phyloP scores from a whole-genome alignment of 1,284 basidiomycete genomes.

The Microstroma glucosiphilum region DNA sequence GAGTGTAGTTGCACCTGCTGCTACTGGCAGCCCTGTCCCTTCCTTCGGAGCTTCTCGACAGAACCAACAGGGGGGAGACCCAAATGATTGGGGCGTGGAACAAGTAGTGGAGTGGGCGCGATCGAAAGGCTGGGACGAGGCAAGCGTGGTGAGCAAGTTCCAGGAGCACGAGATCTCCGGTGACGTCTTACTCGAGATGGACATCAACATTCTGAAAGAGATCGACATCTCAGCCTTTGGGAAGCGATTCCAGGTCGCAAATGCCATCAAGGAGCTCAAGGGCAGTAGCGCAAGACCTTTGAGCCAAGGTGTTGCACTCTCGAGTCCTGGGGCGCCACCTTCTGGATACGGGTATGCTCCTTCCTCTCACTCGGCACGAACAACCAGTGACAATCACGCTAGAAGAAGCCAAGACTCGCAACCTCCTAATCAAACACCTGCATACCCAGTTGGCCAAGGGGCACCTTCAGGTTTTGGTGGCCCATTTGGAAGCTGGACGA shows the following conservation, averaged over 20 bases:
- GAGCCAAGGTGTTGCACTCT: constrained; percentile 7
- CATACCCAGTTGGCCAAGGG: no score
- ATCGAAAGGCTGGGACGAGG: constrained; percentile 74
- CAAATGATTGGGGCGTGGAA: constrained; percentile 76
- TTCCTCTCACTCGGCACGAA: no score
- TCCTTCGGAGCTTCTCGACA: background rate
- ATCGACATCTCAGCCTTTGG: constrained; percentile 91
- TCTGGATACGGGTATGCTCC: background rate
- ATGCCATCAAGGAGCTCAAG: constrained; percentile 83
- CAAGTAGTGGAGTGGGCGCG: constrained; percentile 86
- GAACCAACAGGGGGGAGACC: constrained; percentile 42
- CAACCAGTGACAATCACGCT: no score
- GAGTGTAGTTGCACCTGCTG: constrained; percentile 1
- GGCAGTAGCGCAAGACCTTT: constrained; percentile 12
- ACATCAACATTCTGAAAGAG: constrained; percentile 87
- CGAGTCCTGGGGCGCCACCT: constrained; percentile 9
- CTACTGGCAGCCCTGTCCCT: constrained; percentile 6
- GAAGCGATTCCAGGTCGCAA: constrained; percentile 84
- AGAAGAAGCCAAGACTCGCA: no score
- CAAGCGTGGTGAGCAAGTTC: constrained; percentile 72
- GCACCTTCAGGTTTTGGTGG: no score
- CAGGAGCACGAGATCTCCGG: constrained; percentile 86
- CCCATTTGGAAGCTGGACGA: no score
- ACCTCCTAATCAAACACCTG: no score
- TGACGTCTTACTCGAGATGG: constrained; percentile 89